These are phyloP conservation scores for Dactylella cylindrospora DNA, from an alignment of 2,329 filamentous ascomycete species.

Conservation along the genomic window DNA sequence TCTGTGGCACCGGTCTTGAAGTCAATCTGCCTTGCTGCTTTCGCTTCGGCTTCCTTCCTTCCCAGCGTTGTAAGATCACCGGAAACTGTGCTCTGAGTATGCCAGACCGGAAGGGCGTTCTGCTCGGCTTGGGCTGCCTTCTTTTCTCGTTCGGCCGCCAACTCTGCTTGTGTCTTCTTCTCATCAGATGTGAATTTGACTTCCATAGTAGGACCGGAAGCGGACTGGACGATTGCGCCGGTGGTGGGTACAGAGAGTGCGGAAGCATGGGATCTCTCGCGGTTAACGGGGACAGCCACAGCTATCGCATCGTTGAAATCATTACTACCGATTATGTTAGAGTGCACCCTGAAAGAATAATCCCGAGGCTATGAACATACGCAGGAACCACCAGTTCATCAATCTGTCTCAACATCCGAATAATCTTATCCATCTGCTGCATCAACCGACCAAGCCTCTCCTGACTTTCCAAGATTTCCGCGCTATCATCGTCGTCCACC, in stretches of 20 bases:
- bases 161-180: constrained; percentile 56
- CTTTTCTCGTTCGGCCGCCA: constrained; percentile 55
- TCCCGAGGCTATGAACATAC: constrained; percentile 32
- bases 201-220: constrained; percentile 52
- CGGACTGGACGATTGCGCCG: constrained; percentile 4
- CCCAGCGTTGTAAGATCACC: constrained; percentile 48
- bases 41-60: constrained; percentile 48
- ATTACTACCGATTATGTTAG: constrained; percentile 43
- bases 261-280: constrained; percentile 40
- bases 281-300: constrained; percentile 47
- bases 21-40: constrained; percentile 46
- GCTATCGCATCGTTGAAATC: constrained; percentile 49
- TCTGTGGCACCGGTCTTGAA: constrained; percentile 48
- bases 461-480: constrained; percentile 65
- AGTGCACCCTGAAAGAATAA: background rate
- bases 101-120: constrained; percentile 59
- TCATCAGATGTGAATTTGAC: constrained; percentile 58
- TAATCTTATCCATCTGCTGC: constrained; percentile 76
- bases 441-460: constrained; percentile 61
- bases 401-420: constrained; percentile 73
- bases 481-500: constrained; percentile 66
- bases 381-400: constrained; percentile 72
- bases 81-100: constrained; percentile 57
- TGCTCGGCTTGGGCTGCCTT: constrained; percentile 58
- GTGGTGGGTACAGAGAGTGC: constrained; percentile 38